These are phyloP conservation scores for Bimuria novae-zelandiae DNA, from an alignment of 2,329 filamentous ascomycete species.

Conservation along the genomic window DNA sequence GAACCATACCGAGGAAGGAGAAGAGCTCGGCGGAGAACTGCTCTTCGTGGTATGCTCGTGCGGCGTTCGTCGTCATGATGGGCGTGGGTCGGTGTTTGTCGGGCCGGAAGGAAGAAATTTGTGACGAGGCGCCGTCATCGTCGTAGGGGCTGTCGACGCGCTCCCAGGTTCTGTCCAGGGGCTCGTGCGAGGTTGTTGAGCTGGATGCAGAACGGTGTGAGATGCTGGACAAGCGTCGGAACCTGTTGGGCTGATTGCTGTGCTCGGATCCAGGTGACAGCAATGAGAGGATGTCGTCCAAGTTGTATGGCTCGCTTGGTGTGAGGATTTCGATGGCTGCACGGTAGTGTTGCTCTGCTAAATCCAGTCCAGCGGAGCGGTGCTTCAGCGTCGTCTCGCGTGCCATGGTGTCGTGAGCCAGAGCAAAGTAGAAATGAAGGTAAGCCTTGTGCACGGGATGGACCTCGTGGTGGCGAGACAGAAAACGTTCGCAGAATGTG, in stretches of 20 bases:
- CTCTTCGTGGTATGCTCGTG: constrained; percentile 17
- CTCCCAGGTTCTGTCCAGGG: constrained; percentile 8
- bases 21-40: constrained; percentile 32
- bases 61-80: constrained; percentile 10
- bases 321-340: constrained; percentile 34
- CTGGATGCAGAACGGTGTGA: constrained; percentile 31
- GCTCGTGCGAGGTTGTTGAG: constrained; percentile 18
- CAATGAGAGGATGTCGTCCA: constrained; percentile 25
- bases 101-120: background rate
- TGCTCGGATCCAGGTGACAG: constrained; percentile 20
- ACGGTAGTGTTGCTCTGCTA: constrained; percentile 43
- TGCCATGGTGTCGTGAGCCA: constrained; percentile 45
- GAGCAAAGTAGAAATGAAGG: constrained; percentile 45
- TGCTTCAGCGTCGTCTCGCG: constrained; percentile 39
- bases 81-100: constrained; percentile 8
- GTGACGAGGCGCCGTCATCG: constrained; percentile 2
- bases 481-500: constrained; percentile 29
- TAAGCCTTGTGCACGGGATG: constrained; percentile 42
- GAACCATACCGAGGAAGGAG: constrained; percentile 33
- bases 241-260: constrained; percentile 12
- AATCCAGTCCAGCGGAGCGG: constrained; percentile 35
- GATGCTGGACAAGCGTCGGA: constrained; percentile 22
- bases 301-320: constrained; percentile 12
- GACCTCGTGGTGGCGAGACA: constrained; percentile 30
- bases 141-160: background rate